Conservation (phyloP, 2,329 filamentous ascomycete species). For the Cytospora piceicola region DNA sequence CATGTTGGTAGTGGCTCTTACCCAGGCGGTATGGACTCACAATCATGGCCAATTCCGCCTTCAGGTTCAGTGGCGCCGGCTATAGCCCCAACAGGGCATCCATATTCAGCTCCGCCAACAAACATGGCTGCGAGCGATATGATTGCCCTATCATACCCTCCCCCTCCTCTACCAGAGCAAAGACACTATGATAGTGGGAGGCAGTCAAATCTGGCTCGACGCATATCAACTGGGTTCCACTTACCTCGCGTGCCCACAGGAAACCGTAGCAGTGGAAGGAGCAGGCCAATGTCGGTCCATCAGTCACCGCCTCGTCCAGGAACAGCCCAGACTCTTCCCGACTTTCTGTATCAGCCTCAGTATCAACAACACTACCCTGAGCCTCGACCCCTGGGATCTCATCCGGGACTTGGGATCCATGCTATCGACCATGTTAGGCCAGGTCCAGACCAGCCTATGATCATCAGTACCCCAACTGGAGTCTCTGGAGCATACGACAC, state of each 20-base stretch:
- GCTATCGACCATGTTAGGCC: conserved; percentile 32
- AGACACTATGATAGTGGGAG: conserved; percentile 45
- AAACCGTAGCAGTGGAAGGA: conserved; percentile 33
- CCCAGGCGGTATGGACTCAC: conserved; percentile 37
- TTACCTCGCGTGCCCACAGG: conserved; percentile 48
- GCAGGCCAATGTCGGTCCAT: conserved; percentile 25
- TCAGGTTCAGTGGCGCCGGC: conserved; percentile 34
- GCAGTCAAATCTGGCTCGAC: conserved; percentile 43
- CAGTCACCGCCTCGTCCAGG: conserved; percentile 7
- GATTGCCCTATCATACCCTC: conserved; percentile 43
- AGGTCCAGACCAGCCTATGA: conserved; percentile 56
- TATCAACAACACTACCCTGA: conserved; percentile 20
- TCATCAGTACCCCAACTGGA: conserved; percentile 63
- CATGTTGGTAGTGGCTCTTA: conserved; percentile 35
- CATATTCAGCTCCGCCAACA: conserved; percentile 47
- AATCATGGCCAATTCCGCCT: conserved; percentile 53
- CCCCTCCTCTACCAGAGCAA: conserved; percentile 46
- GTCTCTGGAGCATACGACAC: conserved; percentile 57
- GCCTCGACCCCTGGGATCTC: conserved; percentile 28
- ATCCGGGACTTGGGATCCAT: conserved; percentile 34
- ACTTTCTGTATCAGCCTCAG: conserved; percentile 16
- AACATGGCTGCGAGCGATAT: conserved; percentile 40
- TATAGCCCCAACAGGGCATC: conserved; percentile 39
- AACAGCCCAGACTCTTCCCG: conserved; percentile 21
- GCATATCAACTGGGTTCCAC: conserved; percentile 49